phyloP scores from a whole-genome alignment of 805 yeast species.

The Saccharomyces jurei region DNA sequence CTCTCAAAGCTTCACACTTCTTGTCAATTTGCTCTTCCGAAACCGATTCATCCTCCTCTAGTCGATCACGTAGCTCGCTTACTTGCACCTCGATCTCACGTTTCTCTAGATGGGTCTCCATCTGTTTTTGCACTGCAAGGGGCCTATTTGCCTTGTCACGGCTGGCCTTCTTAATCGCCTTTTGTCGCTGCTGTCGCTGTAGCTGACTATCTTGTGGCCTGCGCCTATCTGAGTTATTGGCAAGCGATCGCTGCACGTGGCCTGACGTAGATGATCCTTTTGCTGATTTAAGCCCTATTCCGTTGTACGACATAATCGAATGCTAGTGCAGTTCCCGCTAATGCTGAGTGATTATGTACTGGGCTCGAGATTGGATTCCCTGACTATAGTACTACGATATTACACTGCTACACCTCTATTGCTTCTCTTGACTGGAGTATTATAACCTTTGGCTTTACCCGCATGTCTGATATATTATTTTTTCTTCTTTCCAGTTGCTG shows the following conservation, averaged over 20 bases:
- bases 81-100: slow-evolving; percentile 25
- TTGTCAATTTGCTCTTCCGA: slow-evolving; percentile 15
- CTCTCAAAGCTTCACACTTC: slow-evolving; percentile 16
- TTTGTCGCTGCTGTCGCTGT: neutral
- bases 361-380: neutral
- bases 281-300: slow-evolving; percentile 27
- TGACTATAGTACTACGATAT: neutral
- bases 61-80: slow-evolving; percentile 21
- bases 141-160: neutral
- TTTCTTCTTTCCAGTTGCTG: neutral
- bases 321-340: neutral
- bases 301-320: slow-evolving; percentile 23
- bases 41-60: slow-evolving; percentile 18
- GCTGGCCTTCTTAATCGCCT: neutral
- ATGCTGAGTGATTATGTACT: neutral
- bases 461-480: neutral
- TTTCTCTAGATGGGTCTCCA: slow-evolving; percentile 14
- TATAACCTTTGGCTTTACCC: neutral
- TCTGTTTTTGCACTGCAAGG: slow-evolving; percentile 3
- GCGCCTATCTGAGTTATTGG: slow-evolving; percentile 7
- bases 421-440: neutral
- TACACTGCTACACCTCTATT: neutral
- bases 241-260: slow-evolving; percentile 26
- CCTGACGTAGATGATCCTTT: slow-evolving; percentile 32
- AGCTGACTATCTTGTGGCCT: slow-evolving; percentile 3